A percentile compares a stretch with the other conserved stretches of the same genome.
These are phyloP conservation scores for Argentina anserina DNA, from an alignment of 306 rosid species.

Conservation along the genomic window DNA sequence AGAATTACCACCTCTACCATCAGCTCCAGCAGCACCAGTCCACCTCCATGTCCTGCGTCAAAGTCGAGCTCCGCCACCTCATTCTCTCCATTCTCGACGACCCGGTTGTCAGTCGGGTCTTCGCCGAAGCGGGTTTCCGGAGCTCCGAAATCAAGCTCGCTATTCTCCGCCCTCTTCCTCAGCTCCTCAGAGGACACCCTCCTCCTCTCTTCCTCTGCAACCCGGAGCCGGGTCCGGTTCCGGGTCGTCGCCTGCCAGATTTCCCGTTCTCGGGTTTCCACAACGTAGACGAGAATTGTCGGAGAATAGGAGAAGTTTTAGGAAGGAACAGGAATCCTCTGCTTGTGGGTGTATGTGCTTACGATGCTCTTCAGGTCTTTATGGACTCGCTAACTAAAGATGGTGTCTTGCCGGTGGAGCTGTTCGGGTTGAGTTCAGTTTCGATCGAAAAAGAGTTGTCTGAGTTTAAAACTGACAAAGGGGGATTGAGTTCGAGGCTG, in stretches of 20 bases:
- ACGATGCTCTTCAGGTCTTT: constrained; percentile 54
- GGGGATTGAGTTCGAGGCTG: constrained; percentile 29
- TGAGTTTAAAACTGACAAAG: constrained; percentile 28
- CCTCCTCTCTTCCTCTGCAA: constrained; percentile 65
- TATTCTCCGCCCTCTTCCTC: constrained; percentile 66
- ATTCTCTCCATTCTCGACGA: constrained; percentile 81
- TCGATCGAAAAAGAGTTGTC: constrained; percentile 48
- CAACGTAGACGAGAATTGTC: constrained; percentile 44
- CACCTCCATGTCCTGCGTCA: constrained; percentile 60
- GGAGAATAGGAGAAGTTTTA: constrained; percentile 72
- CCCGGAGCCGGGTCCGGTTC: constrained; percentile 40
- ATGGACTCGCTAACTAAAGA: constrained; percentile 23
- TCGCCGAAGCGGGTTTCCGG: constrained; percentile 93
- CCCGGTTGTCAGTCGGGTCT: constrained; percentile 92
- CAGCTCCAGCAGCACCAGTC: constrained; percentile 56
- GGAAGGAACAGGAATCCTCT: constrained; percentile 55
- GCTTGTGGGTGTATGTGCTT: constrained; percentile 72
- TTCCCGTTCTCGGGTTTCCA: constrained; percentile 40
- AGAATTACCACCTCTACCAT: constrained; percentile 66
- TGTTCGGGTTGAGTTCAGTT: constrained; percentile 46
- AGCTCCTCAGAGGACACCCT: constrained; percentile 53
- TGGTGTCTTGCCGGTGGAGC: constrained; percentile 51
- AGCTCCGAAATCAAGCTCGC: constrained; percentile 92
- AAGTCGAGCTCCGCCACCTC: constrained; percentile 87
- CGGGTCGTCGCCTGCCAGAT: constrained; percentile 29